phyloP scores from a whole-genome alignment of 148 eudicot genomes.

The Rhododendron molle region DNA sequence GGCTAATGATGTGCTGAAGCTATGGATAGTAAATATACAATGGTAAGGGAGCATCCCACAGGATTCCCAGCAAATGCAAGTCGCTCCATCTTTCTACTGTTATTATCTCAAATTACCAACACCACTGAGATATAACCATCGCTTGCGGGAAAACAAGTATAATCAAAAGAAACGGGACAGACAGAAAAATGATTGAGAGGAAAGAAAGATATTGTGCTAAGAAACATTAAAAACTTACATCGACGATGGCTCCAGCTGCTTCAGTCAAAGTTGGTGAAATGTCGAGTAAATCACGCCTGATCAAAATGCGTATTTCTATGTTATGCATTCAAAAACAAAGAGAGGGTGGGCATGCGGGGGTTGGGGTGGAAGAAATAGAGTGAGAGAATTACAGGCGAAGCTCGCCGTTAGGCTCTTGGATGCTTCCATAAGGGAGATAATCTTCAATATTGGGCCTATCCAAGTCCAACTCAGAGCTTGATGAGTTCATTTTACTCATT shows the following conservation, averaged over 20 bases:
- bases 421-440: slow-evolving; percentile 69
- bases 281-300: slow-evolving; percentile 84
- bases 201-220: neutral
- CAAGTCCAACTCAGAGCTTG: slow-evolving; percentile 67
- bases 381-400: slow-evolving; percentile 55
- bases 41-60: neutral
- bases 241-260: slow-evolving; percentile 95
- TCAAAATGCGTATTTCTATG: neutral
- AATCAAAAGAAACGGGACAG: neutral
- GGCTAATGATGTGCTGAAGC: neutral
- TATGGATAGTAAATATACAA: neutral
- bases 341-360: neutral
- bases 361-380: neutral
- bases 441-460: slow-evolving; percentile 94
- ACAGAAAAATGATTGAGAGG: neutral
- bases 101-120: neutral
- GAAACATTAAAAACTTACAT: slow-evolving; percentile 40
- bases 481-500: slow-evolving; percentile 29
- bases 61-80: neutral
- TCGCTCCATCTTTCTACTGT: neutral
- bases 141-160: neutral
- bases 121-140: neutral
- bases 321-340: neutral
- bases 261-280: slow-evolving; percentile 86
- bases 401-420: slow-evolving; percentile 59